Conservation (phyloP, 2,329 filamentous ascomycete species). For the Colletotrichum aenigma region DNA sequence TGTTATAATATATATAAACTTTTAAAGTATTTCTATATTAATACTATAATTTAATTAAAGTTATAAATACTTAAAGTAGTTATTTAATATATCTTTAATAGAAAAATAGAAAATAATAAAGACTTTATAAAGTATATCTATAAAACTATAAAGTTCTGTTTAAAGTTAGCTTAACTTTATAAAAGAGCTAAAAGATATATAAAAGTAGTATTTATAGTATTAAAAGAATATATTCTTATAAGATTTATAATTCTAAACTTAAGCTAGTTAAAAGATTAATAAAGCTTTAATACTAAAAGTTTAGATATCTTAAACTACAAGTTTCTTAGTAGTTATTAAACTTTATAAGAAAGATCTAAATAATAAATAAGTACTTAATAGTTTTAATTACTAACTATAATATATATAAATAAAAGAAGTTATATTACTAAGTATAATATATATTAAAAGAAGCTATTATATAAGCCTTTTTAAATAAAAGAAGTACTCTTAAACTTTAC, state of each 20-base stretch:
- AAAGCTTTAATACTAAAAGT: neutral
- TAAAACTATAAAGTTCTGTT: rapidly evolving
- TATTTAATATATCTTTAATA: neutral
- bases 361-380: neutral
- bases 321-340: neutral
- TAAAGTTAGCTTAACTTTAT: neutral
- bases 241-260: neutral
- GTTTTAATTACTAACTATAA: too few species aligned
- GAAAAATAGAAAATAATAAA: neutral
- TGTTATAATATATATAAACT: neutral
- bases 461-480: too few species aligned
- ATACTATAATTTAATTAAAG: neutral
- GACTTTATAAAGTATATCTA: neutral
- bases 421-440: too few species aligned
- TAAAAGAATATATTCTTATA: neutral
- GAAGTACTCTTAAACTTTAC: too few species aligned
- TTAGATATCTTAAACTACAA: neutral
- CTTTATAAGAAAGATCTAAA: neutral
- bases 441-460: too few species aligned
- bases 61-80: rapidly evolving
- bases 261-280: neutral
- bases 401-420: too few species aligned
- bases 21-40: neutral
- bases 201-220: neutral
- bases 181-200: neutral